phyloP scores from a whole-genome alignment of 2,329 filamentous ascomycete species.

The Coniochaeta pulveracea region DNA sequence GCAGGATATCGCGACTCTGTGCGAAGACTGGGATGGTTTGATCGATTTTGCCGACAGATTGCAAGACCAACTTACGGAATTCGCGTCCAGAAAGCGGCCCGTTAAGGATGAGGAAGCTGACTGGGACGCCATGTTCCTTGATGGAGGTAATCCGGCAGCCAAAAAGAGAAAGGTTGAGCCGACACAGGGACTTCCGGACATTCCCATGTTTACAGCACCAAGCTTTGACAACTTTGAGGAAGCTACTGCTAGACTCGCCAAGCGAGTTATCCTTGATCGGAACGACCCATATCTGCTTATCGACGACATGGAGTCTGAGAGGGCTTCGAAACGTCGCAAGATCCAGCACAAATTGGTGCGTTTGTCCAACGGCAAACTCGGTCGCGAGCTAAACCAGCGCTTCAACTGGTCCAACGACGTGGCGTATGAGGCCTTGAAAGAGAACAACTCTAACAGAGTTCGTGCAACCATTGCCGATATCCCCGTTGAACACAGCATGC shows the following conservation, averaged over 20 bases:
- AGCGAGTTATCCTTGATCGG: slow-evolving; percentile 72
- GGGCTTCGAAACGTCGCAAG: slow-evolving; percentile 47
- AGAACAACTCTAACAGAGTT: slow-evolving; percentile 94
- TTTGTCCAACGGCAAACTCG: slow-evolving; percentile 57
- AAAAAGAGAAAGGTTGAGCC: slow-evolving; percentile 54
- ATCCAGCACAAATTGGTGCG: slow-evolving; percentile 48
- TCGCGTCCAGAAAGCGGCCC: slow-evolving; percentile 11
- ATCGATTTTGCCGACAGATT: slow-evolving; percentile 34
- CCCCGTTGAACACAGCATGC: slow-evolving; percentile 88
- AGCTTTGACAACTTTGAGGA: slow-evolving; percentile 73
- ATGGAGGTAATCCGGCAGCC: slow-evolving; percentile 30
- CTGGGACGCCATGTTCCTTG: slow-evolving; percentile 49
- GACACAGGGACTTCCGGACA: slow-evolving; percentile 38
- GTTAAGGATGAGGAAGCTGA: slow-evolving; percentile 43
- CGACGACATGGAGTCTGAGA: slow-evolving; percentile 60
- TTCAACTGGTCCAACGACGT: slow-evolving; percentile 97
- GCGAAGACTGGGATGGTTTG: slow-evolving; percentile 70
- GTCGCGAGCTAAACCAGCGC: slow-evolving; percentile 63
- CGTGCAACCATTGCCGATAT: slow-evolving; percentile 84
- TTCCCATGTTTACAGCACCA: slow-evolving; percentile 50
- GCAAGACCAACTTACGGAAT: slow-evolving; percentile 9
- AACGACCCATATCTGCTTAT: slow-evolving; percentile 81
- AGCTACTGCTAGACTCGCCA: slow-evolving; percentile 60
- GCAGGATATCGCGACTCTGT: slow-evolving; percentile 74
- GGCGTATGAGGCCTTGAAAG: slow-evolving; percentile 89